A percentile compares a stretch with the other conserved stretches of the same genome.
Conservation (phyloP, 2,329 filamentous ascomycete genomes). For the Pyrenochaeta sp. region DNA sequence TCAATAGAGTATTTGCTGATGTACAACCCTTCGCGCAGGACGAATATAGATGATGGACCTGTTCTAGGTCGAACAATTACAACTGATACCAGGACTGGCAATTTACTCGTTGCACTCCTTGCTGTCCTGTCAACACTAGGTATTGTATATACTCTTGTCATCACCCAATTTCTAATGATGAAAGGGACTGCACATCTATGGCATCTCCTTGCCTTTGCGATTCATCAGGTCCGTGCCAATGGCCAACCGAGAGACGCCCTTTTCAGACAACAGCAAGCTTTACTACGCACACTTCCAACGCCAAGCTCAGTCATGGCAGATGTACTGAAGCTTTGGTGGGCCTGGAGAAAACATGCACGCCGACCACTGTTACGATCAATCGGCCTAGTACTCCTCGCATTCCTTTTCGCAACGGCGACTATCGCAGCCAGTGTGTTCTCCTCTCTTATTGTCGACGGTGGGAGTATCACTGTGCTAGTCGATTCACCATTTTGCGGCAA, state of each 20-base stretch:
- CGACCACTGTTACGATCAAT: slow-evolving; percentile 13
- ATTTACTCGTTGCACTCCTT: slow-evolving; percentile 26
- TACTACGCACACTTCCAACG: slow-evolving; percentile 24
- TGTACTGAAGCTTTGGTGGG: slow-evolving; percentile 24
- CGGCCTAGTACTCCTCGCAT: slow-evolving; percentile 8
- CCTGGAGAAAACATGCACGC: slow-evolving; percentile 20
- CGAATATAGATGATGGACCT: slow-evolving; percentile 11
- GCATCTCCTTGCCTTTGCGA: slow-evolving; percentile 25
- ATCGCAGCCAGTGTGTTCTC: slow-evolving; percentile 26
- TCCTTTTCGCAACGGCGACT: slow-evolving; percentile 13
- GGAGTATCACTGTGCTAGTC: slow-evolving; percentile 19
- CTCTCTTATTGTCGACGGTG: slow-evolving; percentile 18
- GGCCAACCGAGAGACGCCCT: slow-evolving; percentile 17
- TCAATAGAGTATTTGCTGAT: too few species aligned
- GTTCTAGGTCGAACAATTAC: slow-evolving; percentile 30
- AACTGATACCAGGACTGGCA: slow-evolving; percentile 22
- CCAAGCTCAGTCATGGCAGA: slow-evolving; percentile 23
- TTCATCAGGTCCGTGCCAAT: slow-evolving; percentile 22
- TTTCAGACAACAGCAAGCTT: slow-evolving; percentile 26
- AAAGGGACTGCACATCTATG: slow-evolving; percentile 23
- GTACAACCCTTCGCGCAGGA: too few species aligned
- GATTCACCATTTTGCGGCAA: neutral
- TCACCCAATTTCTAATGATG: too few species aligned
- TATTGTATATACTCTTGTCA: too few species aligned
- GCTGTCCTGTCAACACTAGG: slow-evolving; percentile 18